phyloP scores from a whole-genome alignment of 139 green algal genomes.

The Chlamydomonas eustigma region DNA sequence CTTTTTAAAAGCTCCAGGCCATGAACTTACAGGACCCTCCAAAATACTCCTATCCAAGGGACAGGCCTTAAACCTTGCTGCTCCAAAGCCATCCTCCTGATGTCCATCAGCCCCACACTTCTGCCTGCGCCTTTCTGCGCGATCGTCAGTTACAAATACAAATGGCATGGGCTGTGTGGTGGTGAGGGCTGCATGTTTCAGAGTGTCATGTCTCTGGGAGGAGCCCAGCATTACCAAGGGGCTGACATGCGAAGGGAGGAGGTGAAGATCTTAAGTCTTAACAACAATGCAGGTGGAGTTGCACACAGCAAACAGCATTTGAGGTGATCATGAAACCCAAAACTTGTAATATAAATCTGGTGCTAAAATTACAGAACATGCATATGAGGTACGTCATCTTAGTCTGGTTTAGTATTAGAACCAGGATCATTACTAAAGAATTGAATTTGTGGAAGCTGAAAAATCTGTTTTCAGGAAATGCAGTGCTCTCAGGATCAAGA shows the following conservation, averaged over 20 bases:
- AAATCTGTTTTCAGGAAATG: too few species aligned
- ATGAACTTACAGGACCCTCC: not conserved
- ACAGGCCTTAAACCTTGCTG: not conserved
- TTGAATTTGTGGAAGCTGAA: too few species aligned
- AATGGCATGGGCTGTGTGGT: conserved; percentile 3
- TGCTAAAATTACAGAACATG: too few species aligned
- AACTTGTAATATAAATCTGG: too few species aligned
- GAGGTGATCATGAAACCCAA: too few species aligned
- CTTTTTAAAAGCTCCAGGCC: not conserved
- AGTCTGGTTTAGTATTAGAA: too few species aligned
- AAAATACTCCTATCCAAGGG: not conserved
- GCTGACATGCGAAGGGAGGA: not conserved
- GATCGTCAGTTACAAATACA: conserved; percentile 13
- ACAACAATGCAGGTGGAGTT: too few species aligned
- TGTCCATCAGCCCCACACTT: not conserved
- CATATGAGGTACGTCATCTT: too few species aligned
- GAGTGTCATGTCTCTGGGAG: not conserved
- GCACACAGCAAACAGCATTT: too few species aligned
- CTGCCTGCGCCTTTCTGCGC: not conserved
- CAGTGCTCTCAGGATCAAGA: too few species aligned
- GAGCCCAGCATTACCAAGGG: not conserved
- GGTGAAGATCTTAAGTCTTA: too few species aligned
- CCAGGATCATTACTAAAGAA: too few species aligned
- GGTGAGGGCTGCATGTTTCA: not conserved
- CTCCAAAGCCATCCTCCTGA: not conserved